Evolutionary conservation across 225 moss, liverwort and hornwort species (phyloP).

Genomic region (Sphagnum contortum): DNA sequence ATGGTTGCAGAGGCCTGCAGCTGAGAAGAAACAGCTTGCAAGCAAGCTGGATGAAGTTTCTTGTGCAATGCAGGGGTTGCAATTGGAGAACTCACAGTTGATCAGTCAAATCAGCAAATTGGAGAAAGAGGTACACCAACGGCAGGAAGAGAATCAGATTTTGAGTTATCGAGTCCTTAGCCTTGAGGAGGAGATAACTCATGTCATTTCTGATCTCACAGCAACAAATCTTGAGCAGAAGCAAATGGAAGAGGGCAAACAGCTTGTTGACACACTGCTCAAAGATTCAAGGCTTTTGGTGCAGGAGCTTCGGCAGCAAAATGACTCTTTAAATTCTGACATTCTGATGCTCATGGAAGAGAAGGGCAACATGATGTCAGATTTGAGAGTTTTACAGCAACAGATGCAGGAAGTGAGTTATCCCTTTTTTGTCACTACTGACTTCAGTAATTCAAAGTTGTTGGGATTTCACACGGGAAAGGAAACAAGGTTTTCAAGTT

Average conservation of each 20-base stretch:
- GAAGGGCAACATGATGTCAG: background rate
- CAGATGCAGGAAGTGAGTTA: background rate
- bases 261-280: slow-evolving; percentile 12
- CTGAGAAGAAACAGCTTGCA: slow-evolving; percentile 35
- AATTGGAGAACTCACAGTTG: slow-evolving; percentile 20
- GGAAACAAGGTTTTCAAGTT: background rate
- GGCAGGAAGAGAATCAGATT: slow-evolving; percentile 3
- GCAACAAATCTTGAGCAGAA: background rate
- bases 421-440: too few species aligned
- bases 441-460: too few species aligned
- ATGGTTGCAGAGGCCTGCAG: slow-evolving; percentile 37
- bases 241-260: slow-evolving; percentile 17
- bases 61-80: slow-evolving; percentile 15
- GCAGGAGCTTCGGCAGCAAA: slow-evolving; percentile 2
- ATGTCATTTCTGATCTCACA: background rate
- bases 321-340: background rate
- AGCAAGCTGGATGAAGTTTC: slow-evolving; percentile 30
- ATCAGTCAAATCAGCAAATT: slow-evolving; percentile 13
- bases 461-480: background rate
- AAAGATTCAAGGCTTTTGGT: slow-evolving; percentile 13
- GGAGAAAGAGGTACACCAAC: slow-evolving; percentile 18
- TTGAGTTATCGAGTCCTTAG: slow-evolving; percentile 8
- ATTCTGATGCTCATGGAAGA: slow-evolving; percentile 11
- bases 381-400: background rate
- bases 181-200: slow-evolving; percentile 18